Evolutionary conservation across 179 eudicot genomes (phyloP).

Genomic region (Spergularia azorica): DNA sequence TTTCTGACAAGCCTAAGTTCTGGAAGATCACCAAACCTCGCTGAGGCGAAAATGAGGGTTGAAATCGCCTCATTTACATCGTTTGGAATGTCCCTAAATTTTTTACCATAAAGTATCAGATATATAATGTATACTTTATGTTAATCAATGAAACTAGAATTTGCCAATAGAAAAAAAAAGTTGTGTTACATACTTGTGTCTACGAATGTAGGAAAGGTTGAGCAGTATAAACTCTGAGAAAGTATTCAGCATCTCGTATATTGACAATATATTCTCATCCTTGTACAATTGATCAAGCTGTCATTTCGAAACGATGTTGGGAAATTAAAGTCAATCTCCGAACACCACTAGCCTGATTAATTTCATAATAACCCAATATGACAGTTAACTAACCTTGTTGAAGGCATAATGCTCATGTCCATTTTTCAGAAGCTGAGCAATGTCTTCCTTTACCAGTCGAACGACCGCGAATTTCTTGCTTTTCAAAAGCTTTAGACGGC

Average conservation of each 20-base stretch:
- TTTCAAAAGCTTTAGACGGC: conserved; percentile 66
- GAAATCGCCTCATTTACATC: conserved; percentile 81
- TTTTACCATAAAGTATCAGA: conserved; percentile 9
- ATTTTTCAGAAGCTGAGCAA: conserved; percentile 58
- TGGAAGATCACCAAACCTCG: conserved; percentile 68
- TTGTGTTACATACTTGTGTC: conserved; percentile 44
- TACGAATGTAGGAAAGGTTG: conserved; percentile 62
- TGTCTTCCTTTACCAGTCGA: conserved; percentile 45
- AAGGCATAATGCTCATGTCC: conserved; percentile 55
- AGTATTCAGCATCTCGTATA: conserved; percentile 56
- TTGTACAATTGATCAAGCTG: conserved; percentile 62
- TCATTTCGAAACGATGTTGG: neutral
- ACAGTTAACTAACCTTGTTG: conserved; percentile 45
- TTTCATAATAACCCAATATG: too few species aligned
- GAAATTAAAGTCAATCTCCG: neutral
- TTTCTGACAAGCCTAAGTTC: conserved; percentile 62
- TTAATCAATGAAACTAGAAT: neutral
- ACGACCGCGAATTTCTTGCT: conserved; percentile 57
- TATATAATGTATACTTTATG: too few species aligned
- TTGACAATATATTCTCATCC: conserved; percentile 50
- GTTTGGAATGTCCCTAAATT: conserved; percentile 63
- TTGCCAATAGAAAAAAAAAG: neutral
- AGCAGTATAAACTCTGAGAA: conserved; percentile 65
- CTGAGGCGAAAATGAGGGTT: conserved; percentile 69
- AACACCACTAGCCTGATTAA: neutral